These are phyloP conservation scores for Corchorus capsularis DNA, from an alignment of 345 rosid genomes.

Conservation along the genomic window DNA sequence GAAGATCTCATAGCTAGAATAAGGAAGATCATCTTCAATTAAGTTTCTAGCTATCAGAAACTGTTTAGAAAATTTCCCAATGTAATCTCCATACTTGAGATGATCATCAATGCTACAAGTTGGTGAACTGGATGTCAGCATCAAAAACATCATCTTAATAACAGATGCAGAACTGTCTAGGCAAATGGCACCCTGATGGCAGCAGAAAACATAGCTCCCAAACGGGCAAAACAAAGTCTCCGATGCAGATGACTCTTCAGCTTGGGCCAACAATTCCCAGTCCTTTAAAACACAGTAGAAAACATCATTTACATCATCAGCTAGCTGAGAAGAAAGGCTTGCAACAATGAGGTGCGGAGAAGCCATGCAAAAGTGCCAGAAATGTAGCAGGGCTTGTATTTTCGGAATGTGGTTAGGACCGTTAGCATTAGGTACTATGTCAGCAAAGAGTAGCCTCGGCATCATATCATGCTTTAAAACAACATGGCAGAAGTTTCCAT, in stretches of 20 bases:
- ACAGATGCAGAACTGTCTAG: constrained; percentile 58
- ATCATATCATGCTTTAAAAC: constrained; percentile 56
- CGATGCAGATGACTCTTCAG: constrained; percentile 4
- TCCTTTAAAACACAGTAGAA: constrained; percentile 27
- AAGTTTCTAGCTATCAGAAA: constrained; percentile 47
- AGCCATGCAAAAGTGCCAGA: constrained; percentile 37
- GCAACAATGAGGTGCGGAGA: constrained; percentile 10
- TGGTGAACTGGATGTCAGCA: constrained; percentile 38
- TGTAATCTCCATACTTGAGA: constrained; percentile 55
- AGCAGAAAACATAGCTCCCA: constrained; percentile 69
- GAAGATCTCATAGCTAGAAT: no score
- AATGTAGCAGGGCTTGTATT: constrained; percentile 25
- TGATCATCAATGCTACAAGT: constrained; percentile 53
- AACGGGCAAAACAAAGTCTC: constrained; percentile 56
- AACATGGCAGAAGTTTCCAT: constrained; percentile 71
- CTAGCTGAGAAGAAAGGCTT: constrained; percentile 16
- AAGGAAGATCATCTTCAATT: no score
- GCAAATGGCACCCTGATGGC: constrained; percentile 75
- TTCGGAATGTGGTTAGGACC: constrained; percentile 12
- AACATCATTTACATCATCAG: constrained; percentile 27
- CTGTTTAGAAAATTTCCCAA: constrained; percentile 38
- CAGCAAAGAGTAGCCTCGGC: constrained; percentile 54
- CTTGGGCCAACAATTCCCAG: constrained; percentile 5
- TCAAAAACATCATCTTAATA: constrained; percentile 52
- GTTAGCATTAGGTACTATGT: constrained; percentile 1